These are phyloP conservation scores for Agaricus blazei DNA, from an alignment of 768 basidiomycete genomes.

Conservation along the genomic window DNA sequence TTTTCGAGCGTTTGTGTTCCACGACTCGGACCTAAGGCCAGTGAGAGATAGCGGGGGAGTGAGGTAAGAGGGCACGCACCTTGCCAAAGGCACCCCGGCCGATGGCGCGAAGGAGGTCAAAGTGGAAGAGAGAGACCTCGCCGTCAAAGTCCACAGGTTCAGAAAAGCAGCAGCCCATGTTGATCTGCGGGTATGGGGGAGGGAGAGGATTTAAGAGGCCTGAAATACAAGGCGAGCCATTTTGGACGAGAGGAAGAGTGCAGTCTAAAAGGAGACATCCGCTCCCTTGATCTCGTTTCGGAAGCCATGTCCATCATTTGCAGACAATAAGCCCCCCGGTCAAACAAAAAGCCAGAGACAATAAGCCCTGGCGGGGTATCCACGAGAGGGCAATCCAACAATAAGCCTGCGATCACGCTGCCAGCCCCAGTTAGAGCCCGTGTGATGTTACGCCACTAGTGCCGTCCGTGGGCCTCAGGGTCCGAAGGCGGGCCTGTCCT, in stretches of 20 bases:
- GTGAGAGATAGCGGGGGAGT: conserved; percentile 3
- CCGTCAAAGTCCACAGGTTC: conserved; percentile 82
- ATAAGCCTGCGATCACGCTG: not conserved
- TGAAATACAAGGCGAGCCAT: conserved; percentile 33
- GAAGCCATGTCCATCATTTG: conserved; percentile 13
- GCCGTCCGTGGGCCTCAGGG: not conserved
- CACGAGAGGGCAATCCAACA: not conserved
- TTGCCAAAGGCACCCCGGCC: conserved; percentile 99
- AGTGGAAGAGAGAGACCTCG: conserved; percentile 91
- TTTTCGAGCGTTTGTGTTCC: conserved; percentile 90
- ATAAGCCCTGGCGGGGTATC: not conserved
- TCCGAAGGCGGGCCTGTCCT: not conserved
- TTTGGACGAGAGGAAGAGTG: conserved; percentile 20
- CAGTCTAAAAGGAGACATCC: conserved; percentile 17
- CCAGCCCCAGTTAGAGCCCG: too few relatives aligned
- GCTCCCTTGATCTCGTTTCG: conserved; percentile 20
- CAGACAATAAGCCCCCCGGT: conserved; percentile 14
- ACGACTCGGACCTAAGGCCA: conserved; percentile 82
- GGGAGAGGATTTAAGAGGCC: conserved; percentile 27
- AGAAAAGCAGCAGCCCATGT: conserved; percentile 62
- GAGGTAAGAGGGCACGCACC: conserved; percentile 39
- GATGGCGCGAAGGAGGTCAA: conserved; percentile 91
- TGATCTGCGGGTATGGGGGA: conserved; percentile 30
- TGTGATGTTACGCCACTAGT: not conserved
- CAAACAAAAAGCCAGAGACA: conserved; percentile 17